These are phyloP conservation scores for Eimeria nieschulzi DNA, from an alignment of 169 alveolate species.

Conservation along the genomic window DNA sequence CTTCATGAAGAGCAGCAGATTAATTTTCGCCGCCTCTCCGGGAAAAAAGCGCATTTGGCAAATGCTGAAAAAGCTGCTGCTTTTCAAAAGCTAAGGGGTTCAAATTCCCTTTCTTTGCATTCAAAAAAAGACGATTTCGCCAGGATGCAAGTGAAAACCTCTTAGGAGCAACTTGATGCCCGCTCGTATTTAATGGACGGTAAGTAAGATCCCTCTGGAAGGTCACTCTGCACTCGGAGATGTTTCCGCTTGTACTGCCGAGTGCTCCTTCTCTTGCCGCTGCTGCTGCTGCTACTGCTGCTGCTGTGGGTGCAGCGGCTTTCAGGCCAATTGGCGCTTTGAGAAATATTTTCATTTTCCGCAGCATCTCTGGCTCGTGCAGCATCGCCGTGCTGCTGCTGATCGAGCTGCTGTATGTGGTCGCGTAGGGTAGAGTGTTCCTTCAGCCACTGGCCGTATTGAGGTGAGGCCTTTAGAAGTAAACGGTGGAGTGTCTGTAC, in stretches of 20 bases:
- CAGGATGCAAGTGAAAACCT: constrained; percentile 7
- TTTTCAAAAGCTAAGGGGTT: background rate
- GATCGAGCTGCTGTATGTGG: constrained; percentile 54
- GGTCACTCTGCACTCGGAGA: background rate
- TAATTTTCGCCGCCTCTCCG: no score
- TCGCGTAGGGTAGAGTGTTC: constrained; percentile 12
- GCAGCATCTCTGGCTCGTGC: background rate
- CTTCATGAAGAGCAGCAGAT: no score
- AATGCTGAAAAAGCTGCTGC: no score
- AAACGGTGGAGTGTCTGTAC: constrained; percentile 32
- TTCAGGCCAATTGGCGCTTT: background rate
- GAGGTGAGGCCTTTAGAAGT: background rate
- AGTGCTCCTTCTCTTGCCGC: constrained; percentile 18
- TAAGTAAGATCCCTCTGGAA: constrained; percentile 28
- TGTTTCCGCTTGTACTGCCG: constrained; percentile 54
- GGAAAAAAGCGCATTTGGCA: no score
- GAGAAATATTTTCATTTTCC: constrained; percentile 7
- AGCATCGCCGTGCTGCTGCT: constrained; percentile 3
- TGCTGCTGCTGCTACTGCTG: constrained; percentile 42
- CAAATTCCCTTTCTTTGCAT: constrained; percentile 17
- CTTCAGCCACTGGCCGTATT: constrained; percentile 51
- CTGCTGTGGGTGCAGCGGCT: constrained; percentile 41
- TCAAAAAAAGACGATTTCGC: background rate
- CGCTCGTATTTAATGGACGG: constrained; percentile 10
- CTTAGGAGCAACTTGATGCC: constrained; percentile 35